Conservation (phyloP, 1,139 yeast species). For the Dujonia santamariae region DNA sequence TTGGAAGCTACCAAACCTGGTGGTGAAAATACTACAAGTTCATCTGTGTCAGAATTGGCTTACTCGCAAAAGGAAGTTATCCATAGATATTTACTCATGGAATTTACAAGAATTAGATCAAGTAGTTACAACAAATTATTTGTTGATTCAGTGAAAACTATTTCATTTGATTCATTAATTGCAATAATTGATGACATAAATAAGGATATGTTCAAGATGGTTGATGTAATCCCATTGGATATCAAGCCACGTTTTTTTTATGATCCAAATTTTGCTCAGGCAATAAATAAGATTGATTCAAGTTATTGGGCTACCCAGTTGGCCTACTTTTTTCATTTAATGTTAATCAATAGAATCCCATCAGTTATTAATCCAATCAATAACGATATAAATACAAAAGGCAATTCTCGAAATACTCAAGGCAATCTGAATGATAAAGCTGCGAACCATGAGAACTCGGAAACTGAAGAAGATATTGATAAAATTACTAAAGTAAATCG, state of each 20-base stretch:
- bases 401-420: no score
- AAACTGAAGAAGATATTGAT: not conserved
- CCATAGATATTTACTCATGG: constrained; percentile 14
- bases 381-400: not conserved
- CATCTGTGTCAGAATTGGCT: not conserved
- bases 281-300: constrained; percentile 9
- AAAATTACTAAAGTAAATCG: not conserved
- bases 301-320: constrained; percentile 23
- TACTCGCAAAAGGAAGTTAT: not conserved
- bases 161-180: constrained; percentile 17
- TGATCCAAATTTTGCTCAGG: constrained; percentile 21
- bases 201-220: constrained; percentile 18
- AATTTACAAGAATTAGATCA: constrained; percentile 25
- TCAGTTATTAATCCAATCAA: constrained; percentile 10
- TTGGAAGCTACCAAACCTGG: not conserved
- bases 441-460: not conserved
- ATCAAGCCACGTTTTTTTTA: constrained; percentile 24
- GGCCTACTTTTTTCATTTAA: constrained; percentile 31
- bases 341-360: constrained; percentile 38
- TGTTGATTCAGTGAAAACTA: constrained; percentile 22
- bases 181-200: constrained; percentile 19
- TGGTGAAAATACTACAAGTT: not conserved
- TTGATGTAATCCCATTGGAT: constrained; percentile 13
- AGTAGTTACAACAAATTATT: constrained; percentile 28
- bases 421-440: not conserved